These are phyloP conservation scores for Trametes polyzona DNA, from an alignment of 1,284 basidiomycete genomes.

Conservation along the genomic window DNA sequence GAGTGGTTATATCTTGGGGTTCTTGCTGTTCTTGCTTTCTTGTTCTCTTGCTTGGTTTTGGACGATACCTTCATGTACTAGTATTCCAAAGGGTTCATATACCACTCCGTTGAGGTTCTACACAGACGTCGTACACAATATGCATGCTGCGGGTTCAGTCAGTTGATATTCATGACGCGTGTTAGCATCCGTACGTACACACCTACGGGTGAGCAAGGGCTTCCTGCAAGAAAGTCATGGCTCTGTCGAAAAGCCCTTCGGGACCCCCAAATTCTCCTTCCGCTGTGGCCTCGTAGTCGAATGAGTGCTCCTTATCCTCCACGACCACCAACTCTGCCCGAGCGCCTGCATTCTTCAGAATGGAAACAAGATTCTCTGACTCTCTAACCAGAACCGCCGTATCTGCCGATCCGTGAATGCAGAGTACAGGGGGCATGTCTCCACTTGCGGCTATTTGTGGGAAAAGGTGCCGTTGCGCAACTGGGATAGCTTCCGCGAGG, in stretches of 20 bases:
- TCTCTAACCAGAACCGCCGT: constrained; percentile 54
- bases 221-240: constrained; percentile 37
- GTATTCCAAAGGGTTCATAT: not conserved
- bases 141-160: not conserved
- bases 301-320: constrained; percentile 58
- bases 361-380: constrained; percentile 45
- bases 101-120: not conserved
- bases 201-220: constrained; percentile 3
- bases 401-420: constrained; percentile 60
- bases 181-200: not conserved
- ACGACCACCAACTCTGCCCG: constrained; percentile 44
- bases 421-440: constrained; percentile 55
- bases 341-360: constrained; percentile 45
- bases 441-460: constrained; percentile 52
- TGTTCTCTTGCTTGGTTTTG: not conserved
- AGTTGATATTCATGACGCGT: not conserved
- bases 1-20: not conserved
- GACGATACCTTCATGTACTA: not conserved
- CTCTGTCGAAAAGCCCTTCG: constrained; percentile 40
- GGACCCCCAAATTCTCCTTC: constrained; percentile 39
- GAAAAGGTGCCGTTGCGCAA: constrained; percentile 47
- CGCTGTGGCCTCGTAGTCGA: constrained; percentile 51
- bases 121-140: not conserved
- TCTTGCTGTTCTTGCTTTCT: not conserved
- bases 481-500: constrained; percentile 38